phyloP scores from a whole-genome alignment of 129 eudicot species.

The Smallanthus sonchifolius region DNA sequence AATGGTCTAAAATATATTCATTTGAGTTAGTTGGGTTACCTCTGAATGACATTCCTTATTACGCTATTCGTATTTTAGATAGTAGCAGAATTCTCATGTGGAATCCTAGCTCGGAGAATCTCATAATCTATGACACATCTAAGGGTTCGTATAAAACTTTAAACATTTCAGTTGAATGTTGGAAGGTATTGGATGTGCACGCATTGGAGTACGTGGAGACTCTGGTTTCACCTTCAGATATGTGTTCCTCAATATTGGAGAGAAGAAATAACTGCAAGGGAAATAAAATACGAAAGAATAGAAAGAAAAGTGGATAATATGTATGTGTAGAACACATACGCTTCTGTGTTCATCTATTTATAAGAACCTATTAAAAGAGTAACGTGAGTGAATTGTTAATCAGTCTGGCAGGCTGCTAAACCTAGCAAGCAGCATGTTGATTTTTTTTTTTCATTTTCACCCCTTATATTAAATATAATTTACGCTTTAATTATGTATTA shows the following conservation, averaged over 20 bases:
- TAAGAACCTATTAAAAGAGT: too few species aligned
- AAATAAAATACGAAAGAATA: background rate
- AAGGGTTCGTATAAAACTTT: background rate
- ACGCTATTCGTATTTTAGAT: background rate
- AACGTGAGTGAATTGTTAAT: too few species aligned
- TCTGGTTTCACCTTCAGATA: background rate
- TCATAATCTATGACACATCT: slow-evolving; percentile 6
- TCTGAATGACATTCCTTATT: background rate
- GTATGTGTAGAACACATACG: too few species aligned
- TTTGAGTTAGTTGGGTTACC: background rate
- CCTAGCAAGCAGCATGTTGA: too few species aligned
- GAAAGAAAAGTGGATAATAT: too few species aligned
- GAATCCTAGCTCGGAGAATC: background rate
- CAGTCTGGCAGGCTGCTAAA: too few species aligned
- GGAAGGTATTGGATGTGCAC: too few species aligned
- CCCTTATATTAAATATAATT: too few species aligned
- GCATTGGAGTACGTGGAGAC: slow-evolving; percentile 6
- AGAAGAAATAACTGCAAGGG: background rate
- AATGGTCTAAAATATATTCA: slow-evolving; percentile 8
- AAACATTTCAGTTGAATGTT: background rate
- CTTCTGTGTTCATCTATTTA: too few species aligned
- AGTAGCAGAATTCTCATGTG: background rate
- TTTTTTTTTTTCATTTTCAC: too few species aligned
- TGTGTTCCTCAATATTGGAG: background rate
- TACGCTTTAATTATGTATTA: too few species aligned